Evolutionary conservation across 2,329 filamentous ascomycete species (phyloP).

Genomic region (Verticillium tricorpus): DNA sequence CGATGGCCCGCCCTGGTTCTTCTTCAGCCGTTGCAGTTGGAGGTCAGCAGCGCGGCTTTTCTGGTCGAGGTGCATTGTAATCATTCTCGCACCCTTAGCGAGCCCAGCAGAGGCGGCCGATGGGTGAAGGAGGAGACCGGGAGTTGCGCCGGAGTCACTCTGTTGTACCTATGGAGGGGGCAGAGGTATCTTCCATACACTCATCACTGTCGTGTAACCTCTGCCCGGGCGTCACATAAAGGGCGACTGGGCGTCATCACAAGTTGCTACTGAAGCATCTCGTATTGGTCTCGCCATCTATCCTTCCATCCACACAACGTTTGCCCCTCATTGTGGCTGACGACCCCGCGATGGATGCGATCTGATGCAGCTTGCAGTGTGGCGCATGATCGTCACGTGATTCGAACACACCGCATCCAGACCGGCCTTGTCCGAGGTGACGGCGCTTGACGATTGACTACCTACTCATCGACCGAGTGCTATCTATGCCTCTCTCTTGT

Average conservation of each 20-base stretch:
- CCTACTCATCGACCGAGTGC: too few relatives aligned
- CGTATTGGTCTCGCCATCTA: neutral
- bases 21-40: neutral
- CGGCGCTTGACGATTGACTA: too few relatives aligned
- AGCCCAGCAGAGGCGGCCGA: neutral
- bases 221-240: neutral
- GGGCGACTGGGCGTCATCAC: neutral
- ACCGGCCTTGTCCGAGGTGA: neutral
- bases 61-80: neutral
- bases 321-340: constrained; percentile 11
- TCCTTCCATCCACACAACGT: neutral
- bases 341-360: constrained; percentile 3
- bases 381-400: neutral
- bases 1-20: neutral
- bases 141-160: neutral
- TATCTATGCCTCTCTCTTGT: too few relatives aligned
- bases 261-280: neutral
- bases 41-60: neutral
- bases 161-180: neutral
- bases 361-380: neutral
- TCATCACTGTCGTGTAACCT: neutral
- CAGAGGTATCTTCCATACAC: neutral
- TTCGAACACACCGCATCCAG: neutral
- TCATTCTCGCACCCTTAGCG: neutral
- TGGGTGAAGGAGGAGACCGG: too few relatives aligned